Evolutionary conservation across 805 yeast genomes (phyloP), one percentile per base, ranked within the genome.

Genomic region (Maudiozyma turicensis): DNA sequence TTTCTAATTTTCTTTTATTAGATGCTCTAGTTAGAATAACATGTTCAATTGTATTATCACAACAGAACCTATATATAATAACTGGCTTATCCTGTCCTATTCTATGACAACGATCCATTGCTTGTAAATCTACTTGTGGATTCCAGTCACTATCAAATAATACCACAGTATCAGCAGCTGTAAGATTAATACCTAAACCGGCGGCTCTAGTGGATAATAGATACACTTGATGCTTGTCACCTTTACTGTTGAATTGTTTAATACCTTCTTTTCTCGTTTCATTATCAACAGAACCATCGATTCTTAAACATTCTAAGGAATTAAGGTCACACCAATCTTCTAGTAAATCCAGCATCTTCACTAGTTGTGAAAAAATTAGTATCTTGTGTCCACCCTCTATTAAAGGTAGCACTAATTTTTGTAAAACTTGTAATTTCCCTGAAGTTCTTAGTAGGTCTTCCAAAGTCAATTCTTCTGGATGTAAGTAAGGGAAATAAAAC

Each of bases 101-200:
- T 60, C 99, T 73, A 63, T 91, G 98, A 10, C 86, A 95, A 48
- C 99, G 74, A 58, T 90, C 98, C 80, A 91, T 91, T 0, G 98
- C 98, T 64, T 91, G 99, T 46, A 89, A 70, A 66, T 91, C 98
- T 53, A 88, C 95, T 61, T 91, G 97, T 0, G 98, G 99, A 59
- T 91, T 91, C 96, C 97, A 91, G 61, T 91, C 99, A 49, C 88
- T 84, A 60, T 91, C 99, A 61, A 87, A 89, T 9, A 91, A 58
- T 3, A 91, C 78, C 1, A 93, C 98, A 1, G 95, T 82, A 54
- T 93, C 97, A 0, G 98, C 96, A 0, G 84, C 80, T 0, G 83
- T 78, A 48, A 91, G 71, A 60, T 91, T 91, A 41, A 91, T 79
- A 5, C 99, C 99, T 33, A 91, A 74, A 0, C 98, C 98, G 8